Base-by-base conservation (phyloP, 768 basidiomycete species). In the Strobilomyces confusus region DNA sequence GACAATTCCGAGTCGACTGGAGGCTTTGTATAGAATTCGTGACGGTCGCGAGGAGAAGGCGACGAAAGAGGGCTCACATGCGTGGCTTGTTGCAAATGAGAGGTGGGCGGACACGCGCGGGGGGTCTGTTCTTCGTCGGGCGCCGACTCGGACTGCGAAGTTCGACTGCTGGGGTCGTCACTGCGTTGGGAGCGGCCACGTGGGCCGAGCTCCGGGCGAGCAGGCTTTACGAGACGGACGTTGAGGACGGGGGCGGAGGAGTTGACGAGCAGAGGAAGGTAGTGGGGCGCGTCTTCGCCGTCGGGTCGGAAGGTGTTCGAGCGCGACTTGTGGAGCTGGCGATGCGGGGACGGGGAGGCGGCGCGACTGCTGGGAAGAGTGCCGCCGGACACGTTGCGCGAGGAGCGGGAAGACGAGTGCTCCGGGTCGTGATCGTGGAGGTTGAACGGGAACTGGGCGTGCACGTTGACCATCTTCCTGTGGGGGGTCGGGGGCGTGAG, bases 391-490 rank as follows among this genome's bases (percentile, higher is more conserved):
- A 69, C 59, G 54, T 71, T 70, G 42, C 71, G 70, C 25, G 67
- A 64, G 48, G 68, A 66, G 2, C 59, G 65, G 34, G 58, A 57
- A n/a, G 60, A 55, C 3, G 69, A 65, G 26, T 63, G 59, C 4
- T 68, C 66, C 17, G 43, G 34, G 43, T 44, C 47, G 9, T 49
- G 55, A 38, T 51, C 17, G 55, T 78, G 78, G 9, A 86, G 72
- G 61, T 82, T 80, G 69, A 87, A 86, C 0, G 84, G 84, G 25
- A 80, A 72, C 22, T 74, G 76, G 2, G 81, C 78, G 51, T 77
- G 77, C 14, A 87, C 77, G 51, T 86, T 85, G 58, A 87, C 84
- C 85, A 87, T 86, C 76, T 80, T 84, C 30, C 84, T 87, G 65
- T 32, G 26, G 50, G 46, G 14, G 47, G 50, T 29, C 29, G 54